phyloP scores from a whole-genome alignment of 2,329 filamentous ascomycete species.

The Colletotrichum nymphaeae region DNA sequence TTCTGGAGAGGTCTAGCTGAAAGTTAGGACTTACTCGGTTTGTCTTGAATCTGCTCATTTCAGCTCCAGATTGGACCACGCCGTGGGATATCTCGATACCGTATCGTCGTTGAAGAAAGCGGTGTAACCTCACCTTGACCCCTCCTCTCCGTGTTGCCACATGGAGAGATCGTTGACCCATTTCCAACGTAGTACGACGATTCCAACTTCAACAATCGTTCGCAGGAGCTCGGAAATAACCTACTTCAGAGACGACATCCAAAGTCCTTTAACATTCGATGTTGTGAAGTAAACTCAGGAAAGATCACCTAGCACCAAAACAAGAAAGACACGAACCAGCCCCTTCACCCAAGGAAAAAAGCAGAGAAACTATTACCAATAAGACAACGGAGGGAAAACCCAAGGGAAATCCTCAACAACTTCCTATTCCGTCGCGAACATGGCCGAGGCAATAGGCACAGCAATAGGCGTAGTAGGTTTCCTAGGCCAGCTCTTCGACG shows the following conservation, averaged over 20 bases:
- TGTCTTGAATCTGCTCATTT: background rate
- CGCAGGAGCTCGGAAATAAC: background rate
- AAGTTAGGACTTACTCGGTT: background rate
- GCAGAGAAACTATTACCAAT: no score
- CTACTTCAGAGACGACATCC: no score
- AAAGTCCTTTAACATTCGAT: no score
- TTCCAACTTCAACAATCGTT: background rate
- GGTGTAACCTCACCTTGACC: background rate
- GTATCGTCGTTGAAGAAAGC: background rate
- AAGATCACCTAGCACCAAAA: no score
- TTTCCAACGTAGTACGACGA: background rate
- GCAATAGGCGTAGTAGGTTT: constrained; percentile 56
- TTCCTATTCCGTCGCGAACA: background rate
- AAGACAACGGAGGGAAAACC: no score
- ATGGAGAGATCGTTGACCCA: no score
- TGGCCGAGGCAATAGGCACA: constrained; percentile 52
- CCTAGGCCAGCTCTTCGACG: constrained; percentile 59
- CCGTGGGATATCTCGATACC: no score
- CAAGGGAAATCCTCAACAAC: no score
- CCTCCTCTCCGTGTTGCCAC: background rate
- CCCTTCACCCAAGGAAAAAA: no score
- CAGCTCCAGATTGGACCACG: background rate
- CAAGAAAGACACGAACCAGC: no score
- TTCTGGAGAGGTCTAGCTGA: background rate
- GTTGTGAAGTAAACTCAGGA: no score